Evolutionary conservation across 352 stramenopile species (phyloP).

Genomic region (Globisporangium uncinulatum): DNA sequence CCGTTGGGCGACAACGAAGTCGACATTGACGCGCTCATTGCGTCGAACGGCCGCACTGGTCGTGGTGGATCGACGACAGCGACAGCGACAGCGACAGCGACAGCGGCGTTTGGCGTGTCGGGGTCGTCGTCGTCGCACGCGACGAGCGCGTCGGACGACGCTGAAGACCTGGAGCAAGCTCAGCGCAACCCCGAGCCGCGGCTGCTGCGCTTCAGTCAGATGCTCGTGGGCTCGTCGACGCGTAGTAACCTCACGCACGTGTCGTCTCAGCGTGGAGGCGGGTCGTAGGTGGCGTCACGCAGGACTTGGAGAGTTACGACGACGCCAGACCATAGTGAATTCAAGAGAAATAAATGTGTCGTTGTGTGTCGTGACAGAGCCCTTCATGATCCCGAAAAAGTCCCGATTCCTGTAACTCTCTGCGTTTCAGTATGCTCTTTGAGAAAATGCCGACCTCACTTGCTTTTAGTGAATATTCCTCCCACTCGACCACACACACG

Average conservation of each 20-base stretch:
- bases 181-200: conserved; percentile 49
- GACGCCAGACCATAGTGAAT: too few relatives aligned
- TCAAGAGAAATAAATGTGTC: not conserved
- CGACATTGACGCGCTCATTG: conserved; percentile 10
- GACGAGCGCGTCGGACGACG: conserved; percentile 5
- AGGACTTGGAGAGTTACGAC: too few relatives aligned
- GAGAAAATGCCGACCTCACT: not conserved
- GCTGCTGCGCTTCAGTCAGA: conserved; percentile 38
- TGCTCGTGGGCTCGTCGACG: conserved; percentile 16
- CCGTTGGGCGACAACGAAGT: conserved; percentile 9
- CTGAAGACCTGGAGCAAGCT: conserved; percentile 44
- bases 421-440: not conserved
- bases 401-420: not conserved
- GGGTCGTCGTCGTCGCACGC: conserved; percentile 23
- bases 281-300: not conserved
- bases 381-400: not conserved
- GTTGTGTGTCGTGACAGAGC: not conserved
- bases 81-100: not conserved
- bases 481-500: not conserved
- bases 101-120: not conserved
- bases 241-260: conserved; percentile 15
- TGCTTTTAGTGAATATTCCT: not conserved
- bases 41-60: conserved; percentile 1
- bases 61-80: not conserved
- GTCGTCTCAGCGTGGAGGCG: conserved; percentile 8